Conservation (phyloP, 305 asterid genomes). For the Solanum hybrid region DNA sequence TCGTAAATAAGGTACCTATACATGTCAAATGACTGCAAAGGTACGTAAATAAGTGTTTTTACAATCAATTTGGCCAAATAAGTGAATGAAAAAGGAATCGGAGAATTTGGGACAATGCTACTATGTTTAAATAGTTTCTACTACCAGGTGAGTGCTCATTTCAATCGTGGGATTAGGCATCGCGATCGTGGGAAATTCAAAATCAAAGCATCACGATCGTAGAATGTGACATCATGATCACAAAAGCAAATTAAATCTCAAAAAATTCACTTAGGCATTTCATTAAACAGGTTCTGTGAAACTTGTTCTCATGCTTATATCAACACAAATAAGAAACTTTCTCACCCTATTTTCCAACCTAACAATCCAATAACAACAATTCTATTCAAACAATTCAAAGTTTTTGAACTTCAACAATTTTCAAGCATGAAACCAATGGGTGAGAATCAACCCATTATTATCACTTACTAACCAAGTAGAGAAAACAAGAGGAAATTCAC, state of each 20-base stretch:
- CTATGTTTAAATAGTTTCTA: too few species aligned
- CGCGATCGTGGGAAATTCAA: not conserved
- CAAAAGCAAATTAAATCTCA: not conserved
- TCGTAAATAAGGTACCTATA: not conserved
- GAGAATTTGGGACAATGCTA: not conserved
- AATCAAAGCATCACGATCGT: not conserved
- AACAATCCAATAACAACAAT: not conserved
- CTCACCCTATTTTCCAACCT: not conserved
- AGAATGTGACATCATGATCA: not conserved
- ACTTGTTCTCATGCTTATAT: not conserved
- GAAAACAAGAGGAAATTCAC: not conserved
- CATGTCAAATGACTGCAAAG: not conserved
- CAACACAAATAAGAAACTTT: not conserved
- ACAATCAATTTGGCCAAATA: not conserved
- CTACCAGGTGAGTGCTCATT: not conserved
- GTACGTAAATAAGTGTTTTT: not conserved
- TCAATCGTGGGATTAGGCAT: not conserved
- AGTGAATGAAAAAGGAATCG: not conserved
- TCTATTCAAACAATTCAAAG: not conserved
- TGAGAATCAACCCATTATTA: not conserved
- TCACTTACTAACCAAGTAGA: not conserved
- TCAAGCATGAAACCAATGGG: not conserved
- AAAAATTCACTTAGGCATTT: not conserved
- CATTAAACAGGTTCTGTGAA: not conserved
- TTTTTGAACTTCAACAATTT: not conserved